These are phyloP conservation scores for Pythium vanterpoolii DNA, from an alignment of 352 stramenopile genomes.

Conservation along the genomic window DNA sequence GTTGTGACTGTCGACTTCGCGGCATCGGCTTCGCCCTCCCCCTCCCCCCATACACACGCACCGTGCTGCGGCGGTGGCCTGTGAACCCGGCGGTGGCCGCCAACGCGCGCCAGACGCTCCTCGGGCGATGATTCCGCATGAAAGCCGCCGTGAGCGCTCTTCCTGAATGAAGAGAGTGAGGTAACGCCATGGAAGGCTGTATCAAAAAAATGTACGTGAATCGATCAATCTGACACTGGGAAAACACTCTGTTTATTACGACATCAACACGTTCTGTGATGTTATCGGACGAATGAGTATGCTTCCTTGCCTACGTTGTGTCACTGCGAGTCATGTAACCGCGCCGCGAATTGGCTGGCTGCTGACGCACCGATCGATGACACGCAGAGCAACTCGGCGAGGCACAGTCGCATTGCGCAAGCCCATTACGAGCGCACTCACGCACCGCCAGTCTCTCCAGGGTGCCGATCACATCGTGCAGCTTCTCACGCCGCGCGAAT, in stretches of 20 bases:
- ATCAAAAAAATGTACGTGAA: too few relatives aligned
- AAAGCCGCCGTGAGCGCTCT: too few relatives aligned
- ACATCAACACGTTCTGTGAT: slow-evolving; percentile 8
- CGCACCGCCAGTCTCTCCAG: slow-evolving; percentile 6
- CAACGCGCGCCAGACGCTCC: too few relatives aligned
- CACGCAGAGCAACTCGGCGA: slow-evolving; percentile 10
- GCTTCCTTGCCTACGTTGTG: slow-evolving; percentile 7
- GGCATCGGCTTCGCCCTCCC: too few relatives aligned
- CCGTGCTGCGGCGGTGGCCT: too few relatives aligned
- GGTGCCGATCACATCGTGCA: slow-evolving; percentile 8
- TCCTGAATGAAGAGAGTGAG: too few relatives aligned
- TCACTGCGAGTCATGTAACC: slow-evolving; percentile 7
- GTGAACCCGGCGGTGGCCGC: too few relatives aligned
- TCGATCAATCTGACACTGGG: slow-evolving; percentile 23
- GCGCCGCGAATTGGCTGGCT: slow-evolving; percentile 4
- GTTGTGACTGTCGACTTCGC: too few relatives aligned
- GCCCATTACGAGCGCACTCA: background rate
- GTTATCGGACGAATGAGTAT: slow-evolving; percentile 5
- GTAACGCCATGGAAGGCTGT: too few relatives aligned
- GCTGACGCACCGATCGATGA: slow-evolving; percentile 11
- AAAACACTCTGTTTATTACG: slow-evolving; percentile 1
- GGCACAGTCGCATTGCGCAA: slow-evolving; percentile 7
- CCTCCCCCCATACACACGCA: too few relatives aligned
- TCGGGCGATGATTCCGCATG: too few relatives aligned
- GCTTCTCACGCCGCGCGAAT: slow-evolving; percentile 4